Conservation (phyloP, 1,139 yeast genomes). For the Yamadazyma friedrichii region DNA sequence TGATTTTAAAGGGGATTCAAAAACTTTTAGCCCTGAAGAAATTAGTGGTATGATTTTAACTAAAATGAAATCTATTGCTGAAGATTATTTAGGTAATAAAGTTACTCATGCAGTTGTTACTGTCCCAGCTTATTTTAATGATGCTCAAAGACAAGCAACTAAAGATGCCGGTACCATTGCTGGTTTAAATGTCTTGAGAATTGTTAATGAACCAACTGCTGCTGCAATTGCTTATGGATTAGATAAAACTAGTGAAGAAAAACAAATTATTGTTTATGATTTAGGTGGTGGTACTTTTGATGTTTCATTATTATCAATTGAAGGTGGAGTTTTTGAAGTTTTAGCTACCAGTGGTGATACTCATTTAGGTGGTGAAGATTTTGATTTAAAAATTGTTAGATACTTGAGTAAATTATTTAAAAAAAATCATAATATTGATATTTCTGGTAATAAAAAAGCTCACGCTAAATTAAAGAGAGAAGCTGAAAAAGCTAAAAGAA, state of each 20-base stretch:
- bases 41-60: constrained; percentile 88
- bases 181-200: constrained; percentile 90
- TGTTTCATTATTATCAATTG: constrained; percentile 50
- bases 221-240: constrained; percentile 98
- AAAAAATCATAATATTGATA: constrained; percentile 83
- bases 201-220: constrained; percentile 97
- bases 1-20: constrained; percentile 62
- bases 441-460: constrained; percentile 73
- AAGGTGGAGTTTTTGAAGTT: constrained; percentile 55
- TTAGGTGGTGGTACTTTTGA: constrained; percentile 59
- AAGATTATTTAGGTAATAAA: constrained; percentile 83
- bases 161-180: constrained; percentile 98
- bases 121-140: constrained; percentile 97
- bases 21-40: constrained; percentile 84
- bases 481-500: constrained; percentile 96
- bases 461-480: constrained; percentile 90
- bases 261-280: constrained; percentile 50
- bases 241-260: constrained; percentile 65
- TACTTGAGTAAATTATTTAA: constrained; percentile 83
- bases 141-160: constrained; percentile 98
- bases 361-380: constrained; percentile 85
- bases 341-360: constrained; percentile 56
- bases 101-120: constrained; percentile 95
- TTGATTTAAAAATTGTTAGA: constrained; percentile 84
- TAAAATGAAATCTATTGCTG: constrained; percentile 92